These are phyloP conservation scores for Sclerotinia nivalis DNA, from an alignment of 2,329 filamentous ascomycete genomes.

Conservation along the genomic window DNA sequence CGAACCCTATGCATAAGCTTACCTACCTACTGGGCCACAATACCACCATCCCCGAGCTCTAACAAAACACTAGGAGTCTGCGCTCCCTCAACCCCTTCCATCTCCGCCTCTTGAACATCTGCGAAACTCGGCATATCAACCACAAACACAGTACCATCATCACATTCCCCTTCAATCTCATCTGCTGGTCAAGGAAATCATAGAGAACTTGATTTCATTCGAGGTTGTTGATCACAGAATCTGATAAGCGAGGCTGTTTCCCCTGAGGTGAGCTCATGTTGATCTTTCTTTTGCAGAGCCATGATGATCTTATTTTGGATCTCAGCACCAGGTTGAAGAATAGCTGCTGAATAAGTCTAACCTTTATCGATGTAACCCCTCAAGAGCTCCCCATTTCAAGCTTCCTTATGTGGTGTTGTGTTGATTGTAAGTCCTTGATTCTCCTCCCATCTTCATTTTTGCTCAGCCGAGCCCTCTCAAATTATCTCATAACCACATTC, in stretches of 20 bases:
- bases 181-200: background rate
- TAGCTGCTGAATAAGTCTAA: background rate
- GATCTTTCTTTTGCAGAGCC: background rate
- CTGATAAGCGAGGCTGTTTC: conserved; percentile 5
- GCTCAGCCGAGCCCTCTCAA: background rate
- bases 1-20: background rate
- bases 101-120: background rate
- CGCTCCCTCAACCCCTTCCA: fast-evolving
- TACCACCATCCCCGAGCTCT: background rate
- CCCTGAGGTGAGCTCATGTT: background rate
- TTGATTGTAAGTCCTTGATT: background rate
- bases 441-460: background rate
- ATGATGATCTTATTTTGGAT: no score
- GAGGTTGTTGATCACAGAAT: background rate
- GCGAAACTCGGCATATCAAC: background rate
- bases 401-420: background rate
- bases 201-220: background rate
- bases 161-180: no score
- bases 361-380: background rate
- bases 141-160: background rate
- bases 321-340: background rate
- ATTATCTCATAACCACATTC: background rate
- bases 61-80: background rate
- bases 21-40: background rate
- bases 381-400: no score